Evolutionary conservation across 139 green algal species (phyloP), one percentile per base, ranked within the genome.

Genomic region (Mesostigma viride): DNA sequence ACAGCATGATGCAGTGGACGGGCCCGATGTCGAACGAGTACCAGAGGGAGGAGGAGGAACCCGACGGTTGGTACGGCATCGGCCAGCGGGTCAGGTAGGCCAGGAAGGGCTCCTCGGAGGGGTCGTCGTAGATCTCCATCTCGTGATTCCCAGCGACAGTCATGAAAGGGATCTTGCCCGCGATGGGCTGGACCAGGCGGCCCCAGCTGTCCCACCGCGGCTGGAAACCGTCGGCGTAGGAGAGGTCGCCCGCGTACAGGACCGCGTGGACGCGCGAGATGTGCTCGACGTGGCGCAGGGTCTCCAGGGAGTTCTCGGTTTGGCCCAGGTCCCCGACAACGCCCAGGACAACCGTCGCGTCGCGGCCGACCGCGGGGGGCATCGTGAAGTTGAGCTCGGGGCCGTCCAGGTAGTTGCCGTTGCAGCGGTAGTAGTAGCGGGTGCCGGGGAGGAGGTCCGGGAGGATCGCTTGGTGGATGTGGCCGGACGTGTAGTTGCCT

Each of bases 181-280:
- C 72, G 36, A 84, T 58, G 0, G 72, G 73, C 63, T 86, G 57
- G 6, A 87, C 70, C 51, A 94, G 67, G 0, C 78, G 67, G 0
- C 65, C 73, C 70, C 74, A 94, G 1, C 71, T 82, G 72, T 94
- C 87, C 87, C 87, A 94, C 28, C 87, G 77, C 17, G 83, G 83
- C 58, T 92, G 81, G 61, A 83, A 85, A n/a, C 77, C 80, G 73
- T 94, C 87, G 4, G 87, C 87, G 48, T 94, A 94, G 0, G 76
- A 85, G 3, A 94, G 69, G 74, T 94, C 87, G 0, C 87, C 87
- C 3, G 77, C 78, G 27, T 87, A 79, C 30, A 94, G 40, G 17
- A 92, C 62, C 34, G 76, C 65, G 3, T 72, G n/a, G n/a, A n/a
- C 44, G 0, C 57, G 33, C 4, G 48, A 2, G 27, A 26, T 72